Evolutionary conservation across 2,329 filamentous ascomycete species (phyloP), one percentile per base, ranked within the genome.

Genomic region (Sporothrix curviconia): DNA sequence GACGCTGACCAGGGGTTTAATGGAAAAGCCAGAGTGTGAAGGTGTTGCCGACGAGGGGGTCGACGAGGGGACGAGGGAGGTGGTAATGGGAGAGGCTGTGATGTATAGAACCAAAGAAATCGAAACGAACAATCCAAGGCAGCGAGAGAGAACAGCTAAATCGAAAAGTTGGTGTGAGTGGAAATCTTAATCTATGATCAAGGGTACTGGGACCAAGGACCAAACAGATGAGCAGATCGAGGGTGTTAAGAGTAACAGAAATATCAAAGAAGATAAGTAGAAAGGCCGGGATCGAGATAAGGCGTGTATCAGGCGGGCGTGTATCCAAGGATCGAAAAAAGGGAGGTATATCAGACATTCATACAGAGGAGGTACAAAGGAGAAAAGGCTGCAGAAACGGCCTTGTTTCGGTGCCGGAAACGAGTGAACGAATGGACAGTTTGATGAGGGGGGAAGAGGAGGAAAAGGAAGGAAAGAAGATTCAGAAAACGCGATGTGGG

Each of bases 341-440:
- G 40, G 25, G 8, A 39, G n/a, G n/a, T n/a, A n/a, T n/a, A n/a
- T n/a, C n/a, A 42, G 17, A 17, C 17, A 50, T 30, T 24, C 32
- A 62, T 61, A 57, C 56, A n/a, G 22, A 52, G 42, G 50, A 61
- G 12, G 46, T 5, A 47, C 30, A 55, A 47, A 37, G 34, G 54
- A 42, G 37, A 47, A n/a, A 44, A n/a, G 39, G 43, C 56, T 50
- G 44, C 42, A 60, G 56, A 55, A 55, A 30, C 50, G 55, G 37
- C 25, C 37, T 32, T 49, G 57, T 59, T 49, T 52, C 53, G 57
- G 46, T 30, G 12, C 52, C 32, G 47, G 52, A 42, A 37, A 40
- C 28, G 46, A 59, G 44, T 37, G 52, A 55, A 40, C 52, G 57
- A 55, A 59, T 59, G 57, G 25, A 44, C 49, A 37, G 25, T 7